Base-by-base conservation (phyloP, 768 basidiomycete species). In the Daedaleopsis nitida region DNA sequence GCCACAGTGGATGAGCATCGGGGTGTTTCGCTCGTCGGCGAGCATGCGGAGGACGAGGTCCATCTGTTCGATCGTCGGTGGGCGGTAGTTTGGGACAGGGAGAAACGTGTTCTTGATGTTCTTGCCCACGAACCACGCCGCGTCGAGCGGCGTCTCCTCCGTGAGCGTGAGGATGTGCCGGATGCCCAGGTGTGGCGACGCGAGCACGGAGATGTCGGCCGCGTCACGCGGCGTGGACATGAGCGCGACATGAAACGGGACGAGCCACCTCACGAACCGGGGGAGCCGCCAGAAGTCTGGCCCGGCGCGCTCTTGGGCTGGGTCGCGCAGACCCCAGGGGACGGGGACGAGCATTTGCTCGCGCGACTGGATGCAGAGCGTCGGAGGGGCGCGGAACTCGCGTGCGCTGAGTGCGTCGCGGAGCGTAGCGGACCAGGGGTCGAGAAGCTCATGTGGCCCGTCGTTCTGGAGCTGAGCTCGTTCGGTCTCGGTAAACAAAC, bases 231-330 rank as follows among this genome's bases (percentile, higher is more conserved):
- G 86, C 0, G 82, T 86, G 0, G 86, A 86, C 83, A 86, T 86
- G 51, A 85, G 75, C 8, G 86, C 85, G 32, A 86, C 68, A 55
- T 81, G 76, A 66, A 79, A 82, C 6, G 86, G 85, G 35, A 86
- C 72, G 6, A 88, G 76, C 86, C 86, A 88, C 11, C 85, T 77
- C 68, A 87, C 86, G 70, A 83, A 86, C 8, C 85, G 80, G 24
- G 83, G 84, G 0, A 86, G 70, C 55, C 78, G 79, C 62, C 74
- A 76, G 45, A 74, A 75, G 39, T 32, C 48, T 34, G n/a, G 65
- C 45, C 19, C 56, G 21, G 38, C 19, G 1, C 27, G 21, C 0
- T 5, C 19, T 0, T 16, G n/a, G 6, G 32, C 35, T 2, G 58
- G 45, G 17, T 43, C 11, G 34, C 11, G 39, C 13, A 17, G 5